Percentiles rank a stretch among this genome's conserved stretches.
Evolutionary conservation across 1,284 basidiomycete genomes (phyloP).

Genomic region (Apiotrichum gamsii): DNA sequence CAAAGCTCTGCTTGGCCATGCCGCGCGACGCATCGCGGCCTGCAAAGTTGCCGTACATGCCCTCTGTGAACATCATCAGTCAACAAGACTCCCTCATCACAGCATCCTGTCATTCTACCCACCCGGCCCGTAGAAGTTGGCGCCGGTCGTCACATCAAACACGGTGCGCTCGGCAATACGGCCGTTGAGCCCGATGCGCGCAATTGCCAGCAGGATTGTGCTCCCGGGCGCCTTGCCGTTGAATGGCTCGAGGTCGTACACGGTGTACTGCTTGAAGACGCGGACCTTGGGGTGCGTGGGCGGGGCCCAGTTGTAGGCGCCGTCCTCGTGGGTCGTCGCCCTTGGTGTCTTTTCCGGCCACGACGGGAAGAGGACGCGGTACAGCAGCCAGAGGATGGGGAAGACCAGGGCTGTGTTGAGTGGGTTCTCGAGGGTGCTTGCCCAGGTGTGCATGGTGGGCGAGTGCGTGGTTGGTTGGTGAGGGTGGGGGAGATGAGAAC

Average conservation of each 20-base stretch:
- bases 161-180: conserved; percentile 62
- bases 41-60: conserved; percentile 95
- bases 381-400: conserved; percentile 68
- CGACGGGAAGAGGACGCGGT: conserved; percentile 64
- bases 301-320: conserved; percentile 80
- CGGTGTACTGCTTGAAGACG: conserved; percentile 67
- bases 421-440: conserved; percentile 31
- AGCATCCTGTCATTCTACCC: no score
- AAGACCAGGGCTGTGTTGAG: conserved; percentile 62
- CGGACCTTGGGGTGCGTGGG: conserved; percentile 68
- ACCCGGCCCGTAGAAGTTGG: conserved; percentile 90
- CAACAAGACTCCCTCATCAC: no score
- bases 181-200: conserved; percentile 50
- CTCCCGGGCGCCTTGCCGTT: conserved; percentile 54
- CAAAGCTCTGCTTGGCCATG: conserved; percentile 96
- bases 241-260: conserved; percentile 63
- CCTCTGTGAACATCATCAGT: conserved; percentile 52
- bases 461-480: not conserved
- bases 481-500: no score
- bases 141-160: conserved; percentile 82
- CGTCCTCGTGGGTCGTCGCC: conserved; percentile 30
- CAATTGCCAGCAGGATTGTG: conserved; percentile 78
- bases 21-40: conserved; percentile 87
- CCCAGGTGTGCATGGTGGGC: conserved; percentile 17
- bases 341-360: conserved; percentile 6